These are phyloP conservation scores for Fusarium virguliforme DNA, from an alignment of 2,329 filamentous ascomycete species.

Conservation along the genomic window DNA sequence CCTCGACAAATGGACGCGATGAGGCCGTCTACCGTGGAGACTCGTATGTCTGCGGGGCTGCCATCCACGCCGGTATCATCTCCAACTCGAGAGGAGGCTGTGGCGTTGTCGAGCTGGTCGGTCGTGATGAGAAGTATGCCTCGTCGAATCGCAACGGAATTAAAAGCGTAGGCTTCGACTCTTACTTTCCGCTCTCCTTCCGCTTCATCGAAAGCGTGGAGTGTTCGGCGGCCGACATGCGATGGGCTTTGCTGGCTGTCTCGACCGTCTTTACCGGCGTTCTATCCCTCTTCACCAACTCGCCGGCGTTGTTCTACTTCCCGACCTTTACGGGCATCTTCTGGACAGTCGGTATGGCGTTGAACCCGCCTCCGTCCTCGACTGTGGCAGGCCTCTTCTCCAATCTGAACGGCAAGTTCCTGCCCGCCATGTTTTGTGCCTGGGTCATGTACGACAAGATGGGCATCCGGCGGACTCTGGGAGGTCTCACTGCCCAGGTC, in stretches of 20 bases:
- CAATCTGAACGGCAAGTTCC: constrained; percentile 82
- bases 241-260: constrained; percentile 88
- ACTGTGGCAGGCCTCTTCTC: constrained; percentile 82
- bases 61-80: constrained; percentile 87
- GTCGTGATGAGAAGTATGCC: constrained; percentile 75
- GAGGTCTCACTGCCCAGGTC: constrained; percentile 82
- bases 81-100: constrained; percentile 82
- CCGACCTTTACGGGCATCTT: constrained; percentile 86
- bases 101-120: constrained; percentile 83
- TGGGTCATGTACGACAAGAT: constrained; percentile 92
- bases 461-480: constrained; percentile 79
- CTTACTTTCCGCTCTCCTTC: constrained; percentile 91
- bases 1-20: constrained; percentile 60
- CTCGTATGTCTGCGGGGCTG: constrained; percentile 88
- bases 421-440: constrained; percentile 89
- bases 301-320: constrained; percentile 87
- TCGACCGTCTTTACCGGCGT: constrained; percentile 85
- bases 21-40: constrained; percentile 85
- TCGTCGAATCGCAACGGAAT: constrained; percentile 81
- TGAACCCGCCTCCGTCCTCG: constrained; percentile 82
- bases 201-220: constrained; percentile 78
- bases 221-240: constrained; percentile 81
- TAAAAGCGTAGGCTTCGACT: constrained; percentile 83
- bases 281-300: constrained; percentile 86
- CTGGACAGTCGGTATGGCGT: constrained; percentile 90